Evolutionary conservation across 2,329 filamentous ascomycete species (phyloP), one percentile per base, ranked within the genome.

Genomic region (Exophiala alcalophila): DNA sequence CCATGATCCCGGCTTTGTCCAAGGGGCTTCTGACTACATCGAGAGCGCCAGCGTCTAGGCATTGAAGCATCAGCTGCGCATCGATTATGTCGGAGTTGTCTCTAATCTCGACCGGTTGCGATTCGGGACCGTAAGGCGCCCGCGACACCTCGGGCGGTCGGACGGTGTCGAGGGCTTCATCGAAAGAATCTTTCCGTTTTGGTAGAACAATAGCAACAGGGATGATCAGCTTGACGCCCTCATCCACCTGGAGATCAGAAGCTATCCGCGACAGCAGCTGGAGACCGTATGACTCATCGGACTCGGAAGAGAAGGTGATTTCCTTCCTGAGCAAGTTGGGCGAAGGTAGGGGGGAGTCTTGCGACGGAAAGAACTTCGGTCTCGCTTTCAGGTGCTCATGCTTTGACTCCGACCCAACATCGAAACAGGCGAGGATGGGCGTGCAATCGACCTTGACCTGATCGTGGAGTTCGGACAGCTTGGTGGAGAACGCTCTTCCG

Each of bases 11-110:
- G 39, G 86, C 82, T 33, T 76, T 73, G 49, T 84, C 81, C 26
- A 97, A 65, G 1, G 91, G 91, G 57, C 84, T 88, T 18, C 82
- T 79, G 51, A 96, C 74, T 34, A 95, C 86, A 64, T 97, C 91
- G 20, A 85, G 75, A 8, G 91, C 91, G 24, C 92, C 92, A 3
- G 85, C 80, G 59, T 95, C 88, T 16, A 97, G 68, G 59, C 88
- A 95, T 57, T 75, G 80, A 54, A 82, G 77, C 47, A 90, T 72
- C 37, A 74, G 67, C 29, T 71, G 66, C 9, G 72, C 70, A 46
- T 79, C 71, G 6, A 68, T 63, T 14, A 68, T 60, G 28, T 69
- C 59, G 38, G 61, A 61, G 32, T 30, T 33, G 40, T 49, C 61
- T 58, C 19, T 53, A 43, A 50, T 50, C 42, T 49, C 38, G 45